Evolutionary conservation across 2,329 filamentous ascomycete species (phyloP).

Genomic region (Trichoderma koningiopsis): DNA sequence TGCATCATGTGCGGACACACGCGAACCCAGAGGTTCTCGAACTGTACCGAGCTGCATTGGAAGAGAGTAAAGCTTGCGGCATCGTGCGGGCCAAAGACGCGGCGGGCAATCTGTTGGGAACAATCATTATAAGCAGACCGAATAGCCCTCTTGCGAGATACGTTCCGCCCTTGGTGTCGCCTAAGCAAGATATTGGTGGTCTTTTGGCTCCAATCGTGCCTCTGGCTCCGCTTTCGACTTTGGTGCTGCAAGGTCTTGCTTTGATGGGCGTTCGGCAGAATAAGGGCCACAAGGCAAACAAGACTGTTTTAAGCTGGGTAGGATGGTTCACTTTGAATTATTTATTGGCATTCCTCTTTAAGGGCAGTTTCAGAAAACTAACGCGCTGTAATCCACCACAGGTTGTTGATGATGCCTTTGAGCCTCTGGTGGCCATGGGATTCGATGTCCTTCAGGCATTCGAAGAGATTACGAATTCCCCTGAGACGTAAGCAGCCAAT

Average conservation of each 20-base stretch:
- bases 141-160: constrained; percentile 68
- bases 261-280: constrained; percentile 81
- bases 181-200: constrained; percentile 65
- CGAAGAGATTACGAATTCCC: constrained; percentile 74
- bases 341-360: neutral
- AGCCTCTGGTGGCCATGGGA: constrained; percentile 76
- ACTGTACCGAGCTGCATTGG: constrained; percentile 75
- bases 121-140: constrained; percentile 75
- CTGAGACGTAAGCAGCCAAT: constrained; percentile 51
- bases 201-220: constrained; percentile 80
- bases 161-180: constrained; percentile 67
- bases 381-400: constrained; percentile 36
- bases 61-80: constrained; percentile 71
- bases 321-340: constrained; percentile 39
- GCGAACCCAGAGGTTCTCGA: constrained; percentile 77
- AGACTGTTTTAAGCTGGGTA: constrained; percentile 79
- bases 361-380: constrained; percentile 16
- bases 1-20: constrained; percentile 73
- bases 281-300: constrained; percentile 73
- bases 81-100: constrained; percentile 79
- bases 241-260: constrained; percentile 75
- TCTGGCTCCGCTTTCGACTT: constrained; percentile 65
- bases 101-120: constrained; percentile 70
- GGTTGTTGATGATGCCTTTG: constrained; percentile 70
- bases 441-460: constrained; percentile 78